Evolutionary conservation across 805 yeast genomes (phyloP).

Genomic region (Zygotorulaspora chibaensis): DNA sequence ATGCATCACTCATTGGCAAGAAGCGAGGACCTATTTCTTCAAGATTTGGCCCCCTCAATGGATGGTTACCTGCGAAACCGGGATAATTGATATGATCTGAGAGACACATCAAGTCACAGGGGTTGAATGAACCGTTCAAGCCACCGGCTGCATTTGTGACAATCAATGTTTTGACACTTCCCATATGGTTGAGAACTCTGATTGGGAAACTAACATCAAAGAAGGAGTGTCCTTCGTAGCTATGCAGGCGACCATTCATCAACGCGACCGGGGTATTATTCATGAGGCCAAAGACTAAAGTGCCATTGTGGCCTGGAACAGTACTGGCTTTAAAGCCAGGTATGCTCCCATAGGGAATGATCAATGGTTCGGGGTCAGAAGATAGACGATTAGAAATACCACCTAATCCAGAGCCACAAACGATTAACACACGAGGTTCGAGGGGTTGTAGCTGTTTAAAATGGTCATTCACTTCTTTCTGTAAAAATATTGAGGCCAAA

Average conservation of each 20-base stretch:
- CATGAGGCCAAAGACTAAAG: conserved; percentile 71
- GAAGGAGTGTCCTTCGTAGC: conserved; percentile 87
- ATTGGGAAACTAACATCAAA: conserved; percentile 81
- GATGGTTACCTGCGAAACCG: conserved; percentile 84
- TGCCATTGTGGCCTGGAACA: conserved; percentile 87
- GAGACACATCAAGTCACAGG: conserved; percentile 90
- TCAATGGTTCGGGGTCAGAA: conserved; percentile 38
- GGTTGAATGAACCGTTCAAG: conserved; percentile 54
- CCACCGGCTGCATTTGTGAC: conserved; percentile 99
- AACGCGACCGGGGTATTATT: conserved; percentile 76
- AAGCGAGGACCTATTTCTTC: conserved; percentile 81
- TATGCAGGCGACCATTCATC: conserved; percentile 91
- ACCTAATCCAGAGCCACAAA: conserved; percentile 94
- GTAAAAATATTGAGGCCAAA: conserved; percentile 16
- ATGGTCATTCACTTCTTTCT: conserved; percentile 13
- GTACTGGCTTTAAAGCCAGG: conserved; percentile 83
- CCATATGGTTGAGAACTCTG: conserved; percentile 64
- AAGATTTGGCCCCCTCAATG: conserved; percentile 82
- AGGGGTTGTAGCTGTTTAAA: conserved; percentile 9
- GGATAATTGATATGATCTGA: conserved; percentile 88
- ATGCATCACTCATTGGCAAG: conserved; percentile 84
- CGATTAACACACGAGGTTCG: conserved; percentile 64
- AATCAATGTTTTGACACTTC: conserved; percentile 51
- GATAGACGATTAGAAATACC: conserved; percentile 59
- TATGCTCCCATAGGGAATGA: conserved; percentile 59